Percentiles rank a stretch among this genome's conserved stretches.
Conservation (phyloP, 148 eudicot species). For the Camellia sinensis region DNA sequence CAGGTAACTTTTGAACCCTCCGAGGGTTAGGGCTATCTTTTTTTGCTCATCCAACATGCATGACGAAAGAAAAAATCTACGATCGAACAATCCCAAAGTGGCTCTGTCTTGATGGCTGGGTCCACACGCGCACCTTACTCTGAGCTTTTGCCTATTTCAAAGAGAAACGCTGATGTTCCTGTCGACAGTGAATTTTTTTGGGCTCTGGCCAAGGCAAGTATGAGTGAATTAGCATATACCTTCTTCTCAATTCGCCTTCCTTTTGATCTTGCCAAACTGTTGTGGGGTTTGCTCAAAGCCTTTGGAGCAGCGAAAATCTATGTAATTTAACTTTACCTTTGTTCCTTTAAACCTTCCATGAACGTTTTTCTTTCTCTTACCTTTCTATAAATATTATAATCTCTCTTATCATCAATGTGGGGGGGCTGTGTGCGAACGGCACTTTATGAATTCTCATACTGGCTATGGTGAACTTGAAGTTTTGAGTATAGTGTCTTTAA, state of each 20-base stretch:
- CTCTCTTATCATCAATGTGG: too few species aligned
- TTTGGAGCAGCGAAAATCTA: constrained; percentile 67
- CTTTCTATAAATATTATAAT: too few species aligned
- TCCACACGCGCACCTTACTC: constrained; percentile 56
- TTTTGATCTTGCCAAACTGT: constrained; percentile 45
- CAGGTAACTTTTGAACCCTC: constrained; percentile 33
- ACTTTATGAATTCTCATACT: too few species aligned
- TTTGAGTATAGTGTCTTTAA: too few species aligned
- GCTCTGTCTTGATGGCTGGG: constrained; percentile 76
- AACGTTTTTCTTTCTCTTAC: too few species aligned
- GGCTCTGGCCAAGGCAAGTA: constrained; percentile 45
- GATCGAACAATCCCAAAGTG: constrained; percentile 55
- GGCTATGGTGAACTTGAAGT: too few species aligned
- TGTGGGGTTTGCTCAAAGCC: constrained; percentile 78
- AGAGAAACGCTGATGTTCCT: constrained; percentile 71
- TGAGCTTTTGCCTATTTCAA: constrained; percentile 50
- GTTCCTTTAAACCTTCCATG: too few species aligned
- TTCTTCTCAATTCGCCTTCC: constrained; percentile 37
- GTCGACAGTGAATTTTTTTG: constrained; percentile 62
- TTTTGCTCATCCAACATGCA: constrained; percentile 39
- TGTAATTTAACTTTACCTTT: too few species aligned
- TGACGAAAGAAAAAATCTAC: constrained; percentile 52
- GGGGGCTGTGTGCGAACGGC: too few species aligned
- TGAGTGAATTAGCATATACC: constrained; percentile 32
- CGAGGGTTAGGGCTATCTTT: constrained; percentile 44